These are phyloP conservation scores for Neckera pumila DNA, from an alignment of 225 moss, liverwort and hornwort genomes.

Conservation along the genomic window DNA sequence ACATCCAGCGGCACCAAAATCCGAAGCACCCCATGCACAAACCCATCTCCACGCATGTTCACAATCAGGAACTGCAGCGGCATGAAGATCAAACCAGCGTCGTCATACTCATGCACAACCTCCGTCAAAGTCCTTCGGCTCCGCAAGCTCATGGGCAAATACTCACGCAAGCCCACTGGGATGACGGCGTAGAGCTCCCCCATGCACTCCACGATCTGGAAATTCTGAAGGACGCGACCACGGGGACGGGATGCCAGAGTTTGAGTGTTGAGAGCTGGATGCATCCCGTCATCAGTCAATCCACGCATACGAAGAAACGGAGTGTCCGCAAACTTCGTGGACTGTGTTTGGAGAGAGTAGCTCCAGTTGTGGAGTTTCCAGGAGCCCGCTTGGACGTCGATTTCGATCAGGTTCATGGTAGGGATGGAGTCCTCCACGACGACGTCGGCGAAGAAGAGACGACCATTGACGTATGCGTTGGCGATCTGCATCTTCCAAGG, in stretches of 20 bases:
- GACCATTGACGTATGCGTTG: neutral
- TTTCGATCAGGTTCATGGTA: neutral
- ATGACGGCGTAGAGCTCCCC: neutral
- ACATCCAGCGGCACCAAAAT: neutral
- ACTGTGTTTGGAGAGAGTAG: neutral
- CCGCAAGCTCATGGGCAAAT: neutral
- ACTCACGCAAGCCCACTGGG: neutral
- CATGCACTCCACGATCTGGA: neutral
- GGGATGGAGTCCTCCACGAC: neutral
- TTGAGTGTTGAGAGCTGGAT: no score
- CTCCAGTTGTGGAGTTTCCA: neutral
- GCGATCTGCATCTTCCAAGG: neutral
- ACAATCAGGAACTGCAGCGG: neutral
- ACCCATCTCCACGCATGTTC: neutral
- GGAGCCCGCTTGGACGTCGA: neutral
- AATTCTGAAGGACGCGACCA: fast-evolving
- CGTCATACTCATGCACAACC: neutral
- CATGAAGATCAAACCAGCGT: neutral
- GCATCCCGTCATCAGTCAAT: neutral
- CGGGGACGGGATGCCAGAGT: fast-evolving
- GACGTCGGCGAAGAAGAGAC: neutral
- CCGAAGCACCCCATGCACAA: neutral
- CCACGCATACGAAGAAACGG: neutral
- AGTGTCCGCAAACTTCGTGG: neutral
- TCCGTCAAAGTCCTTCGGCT: neutral